Conservation (phyloP, 306 rosid genomes). For the Acmispon strigosus region DNA sequence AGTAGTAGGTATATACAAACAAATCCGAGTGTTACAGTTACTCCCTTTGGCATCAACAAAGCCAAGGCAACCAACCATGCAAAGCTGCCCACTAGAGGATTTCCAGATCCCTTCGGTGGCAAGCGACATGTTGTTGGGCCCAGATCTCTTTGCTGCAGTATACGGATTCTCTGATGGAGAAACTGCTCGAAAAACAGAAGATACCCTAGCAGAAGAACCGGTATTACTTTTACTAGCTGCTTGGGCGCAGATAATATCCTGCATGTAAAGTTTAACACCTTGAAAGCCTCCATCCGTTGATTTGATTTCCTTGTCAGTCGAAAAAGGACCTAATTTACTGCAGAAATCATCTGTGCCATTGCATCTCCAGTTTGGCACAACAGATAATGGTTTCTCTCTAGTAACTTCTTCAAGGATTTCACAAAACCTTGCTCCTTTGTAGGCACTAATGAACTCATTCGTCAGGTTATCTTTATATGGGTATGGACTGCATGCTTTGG, state of each 20-base stretch:
- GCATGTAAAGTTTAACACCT: slow-evolving; percentile 62
- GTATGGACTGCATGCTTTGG: slow-evolving; percentile 75
- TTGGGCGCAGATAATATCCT: slow-evolving; percentile 61
- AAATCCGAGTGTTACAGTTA: slow-evolving; percentile 61
- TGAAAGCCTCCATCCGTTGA: slow-evolving; percentile 71
- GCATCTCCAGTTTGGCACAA: slow-evolving; percentile 89
- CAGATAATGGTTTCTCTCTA: slow-evolving; percentile 47
- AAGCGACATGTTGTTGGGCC: slow-evolving; percentile 63
- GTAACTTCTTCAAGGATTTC: slow-evolving; percentile 67
- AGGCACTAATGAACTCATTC: slow-evolving; percentile 34
- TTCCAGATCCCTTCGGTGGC: slow-evolving; percentile 91
- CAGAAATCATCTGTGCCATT: slow-evolving; percentile 58
- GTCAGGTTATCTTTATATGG: slow-evolving; percentile 49
- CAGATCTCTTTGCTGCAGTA: slow-evolving; percentile 59
- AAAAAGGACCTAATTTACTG: slow-evolving; percentile 72
- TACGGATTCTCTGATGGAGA: slow-evolving; percentile 64
- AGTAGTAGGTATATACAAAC: slow-evolving; percentile 65
- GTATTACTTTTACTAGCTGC: slow-evolving; percentile 10
- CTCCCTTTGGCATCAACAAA: slow-evolving; percentile 39
- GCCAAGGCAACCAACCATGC: slow-evolving; percentile 92
- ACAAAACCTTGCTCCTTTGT: slow-evolving; percentile 54
- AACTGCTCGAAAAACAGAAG: slow-evolving; percentile 73
- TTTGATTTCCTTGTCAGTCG: slow-evolving; percentile 51
- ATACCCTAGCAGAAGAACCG: slow-evolving; percentile 63
- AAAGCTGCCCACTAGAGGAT: slow-evolving; percentile 82